Conservation (phyloP, 148 eudicot genomes). For the Rhododendron simsii region DNA sequence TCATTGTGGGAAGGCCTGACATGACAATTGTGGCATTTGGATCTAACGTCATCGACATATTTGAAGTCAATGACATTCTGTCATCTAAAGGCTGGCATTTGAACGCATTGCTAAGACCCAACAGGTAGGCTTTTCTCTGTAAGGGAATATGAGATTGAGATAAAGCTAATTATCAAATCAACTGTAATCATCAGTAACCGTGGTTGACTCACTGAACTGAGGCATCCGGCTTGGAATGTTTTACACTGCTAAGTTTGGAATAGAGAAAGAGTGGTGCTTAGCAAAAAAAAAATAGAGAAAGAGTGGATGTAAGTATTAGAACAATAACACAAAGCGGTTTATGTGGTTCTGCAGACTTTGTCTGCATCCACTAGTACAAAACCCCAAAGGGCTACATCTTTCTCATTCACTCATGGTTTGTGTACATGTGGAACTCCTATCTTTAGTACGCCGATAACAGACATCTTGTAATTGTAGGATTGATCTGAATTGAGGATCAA, state of each 20-base stretch:
- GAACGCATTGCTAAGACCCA: slow-evolving; percentile 86
- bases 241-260: neutral
- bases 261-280: neutral
- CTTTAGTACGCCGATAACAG: neutral
- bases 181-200: neutral
- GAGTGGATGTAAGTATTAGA: neutral
- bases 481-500: neutral
- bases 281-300: neutral
- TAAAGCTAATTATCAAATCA: neutral
- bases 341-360: neutral
- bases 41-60: slow-evolving; percentile 68
- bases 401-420: neutral
- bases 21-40: slow-evolving; percentile 97
- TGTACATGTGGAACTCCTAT: neutral
- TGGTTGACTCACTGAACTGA: neutral
- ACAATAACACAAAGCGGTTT: neutral
- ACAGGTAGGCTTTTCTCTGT: slow-evolving; percentile 37
- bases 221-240: neutral
- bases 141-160: neutral
- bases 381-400: neutral
- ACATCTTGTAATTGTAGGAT: neutral
- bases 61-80: slow-evolving; percentile 92
- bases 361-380: neutral
- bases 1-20: slow-evolving; percentile 83
- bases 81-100: slow-evolving; percentile 98